A percentile compares a stretch with the other conserved stretches of the same genome.
Evolutionary conservation across 2,329 filamentous ascomycete genomes (phyloP).

Genomic region (Penicillium janthinellum): DNA sequence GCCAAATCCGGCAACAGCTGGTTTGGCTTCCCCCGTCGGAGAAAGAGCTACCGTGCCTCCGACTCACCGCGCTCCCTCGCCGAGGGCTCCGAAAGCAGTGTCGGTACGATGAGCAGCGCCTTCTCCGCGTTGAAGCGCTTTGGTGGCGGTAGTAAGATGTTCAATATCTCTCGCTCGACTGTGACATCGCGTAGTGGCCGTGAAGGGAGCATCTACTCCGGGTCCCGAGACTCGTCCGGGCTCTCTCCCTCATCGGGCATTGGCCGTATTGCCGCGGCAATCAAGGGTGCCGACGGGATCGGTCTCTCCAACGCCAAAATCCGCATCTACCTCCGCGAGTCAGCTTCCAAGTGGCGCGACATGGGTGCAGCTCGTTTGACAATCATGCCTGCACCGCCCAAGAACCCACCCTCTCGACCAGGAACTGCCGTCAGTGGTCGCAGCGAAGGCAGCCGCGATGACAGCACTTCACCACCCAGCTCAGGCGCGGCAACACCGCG

Average conservation of each 20-base stretch:
- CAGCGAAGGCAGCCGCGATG: slow-evolving; percentile 32
- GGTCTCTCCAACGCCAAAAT: slow-evolving; percentile 74
- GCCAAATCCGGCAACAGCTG: slow-evolving; percentile 41
- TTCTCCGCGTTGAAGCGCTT: slow-evolving; percentile 78
- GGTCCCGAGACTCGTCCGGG: slow-evolving; percentile 50
- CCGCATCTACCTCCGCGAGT: slow-evolving; percentile 77
- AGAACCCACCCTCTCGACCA: slow-evolving; percentile 31
- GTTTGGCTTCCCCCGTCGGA: slow-evolving; percentile 55
- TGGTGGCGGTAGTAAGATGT: slow-evolving; percentile 69
- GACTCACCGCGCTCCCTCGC: slow-evolving; percentile 58
- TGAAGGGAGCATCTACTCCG: slow-evolving; percentile 61
- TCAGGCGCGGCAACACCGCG: slow-evolving; percentile 37
- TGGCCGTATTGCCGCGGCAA: slow-evolving; percentile 51
- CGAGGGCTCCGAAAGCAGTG: slow-evolving; percentile 71
- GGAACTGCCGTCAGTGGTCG: slow-evolving; percentile 55
- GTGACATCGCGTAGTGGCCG: slow-evolving; percentile 61
- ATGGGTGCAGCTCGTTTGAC: slow-evolving; percentile 82
- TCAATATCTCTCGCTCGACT: slow-evolving; percentile 81
- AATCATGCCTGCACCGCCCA: slow-evolving; percentile 65
- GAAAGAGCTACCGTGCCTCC: slow-evolving; percentile 60
- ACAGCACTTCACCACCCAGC: slow-evolving; percentile 28
- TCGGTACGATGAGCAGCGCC: slow-evolving; percentile 74
- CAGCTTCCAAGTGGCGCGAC: slow-evolving; percentile 82
- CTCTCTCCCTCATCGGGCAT: slow-evolving; percentile 61
- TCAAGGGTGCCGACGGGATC: slow-evolving; percentile 62